Percentiles rank a stretch among this genome's conserved stretches.
These are phyloP conservation scores for Saraca asoca DNA, from an alignment of 331 rosid genomes.

Conservation along the genomic window DNA sequence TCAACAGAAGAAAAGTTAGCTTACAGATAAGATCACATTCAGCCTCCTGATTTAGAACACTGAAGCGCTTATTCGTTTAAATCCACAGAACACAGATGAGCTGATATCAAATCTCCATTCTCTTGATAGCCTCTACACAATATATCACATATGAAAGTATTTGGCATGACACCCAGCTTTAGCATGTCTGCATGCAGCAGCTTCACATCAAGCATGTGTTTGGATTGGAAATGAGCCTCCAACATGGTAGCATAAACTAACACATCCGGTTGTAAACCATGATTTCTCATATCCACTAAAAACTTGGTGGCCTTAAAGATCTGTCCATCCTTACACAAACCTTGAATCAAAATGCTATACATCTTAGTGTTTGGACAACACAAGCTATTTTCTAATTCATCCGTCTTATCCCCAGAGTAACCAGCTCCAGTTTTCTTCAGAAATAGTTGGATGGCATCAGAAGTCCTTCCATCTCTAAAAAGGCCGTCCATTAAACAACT, in stretches of 20 bases:
- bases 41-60: constrained; percentile 7
- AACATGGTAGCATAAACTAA: constrained; percentile 51
- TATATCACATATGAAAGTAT: constrained; percentile 27
- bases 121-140: constrained; percentile 54
- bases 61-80: constrained; percentile 30
- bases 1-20: constrained; percentile 5
- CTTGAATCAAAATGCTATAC: constrained; percentile 65
- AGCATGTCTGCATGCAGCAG: constrained; percentile 72
- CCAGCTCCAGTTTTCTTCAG: constrained; percentile 43
- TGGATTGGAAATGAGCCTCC: constrained; percentile 46
- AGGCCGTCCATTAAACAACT: constrained; percentile 54
- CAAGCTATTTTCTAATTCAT: neutral
- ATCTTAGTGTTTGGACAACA: constrained; percentile 53
- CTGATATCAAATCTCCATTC: constrained; percentile 41
- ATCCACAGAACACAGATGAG: constrained; percentile 41
- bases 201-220: constrained; percentile 50
- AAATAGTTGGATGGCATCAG: constrained; percentile 58
- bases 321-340: constrained; percentile 60
- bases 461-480: constrained; percentile 55
- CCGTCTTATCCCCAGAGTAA: constrained; percentile 17
- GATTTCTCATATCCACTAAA: constrained; percentile 66
- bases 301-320: constrained; percentile 62
- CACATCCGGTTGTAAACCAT: constrained; percentile 54
- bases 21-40: neutral
- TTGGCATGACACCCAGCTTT: constrained; percentile 61